Evolutionary conservation across 2,329 filamentous ascomycete genomes (phyloP), one percentile per base, ranked within the genome.

Genomic region (Colletotrichum sp.): DNA sequence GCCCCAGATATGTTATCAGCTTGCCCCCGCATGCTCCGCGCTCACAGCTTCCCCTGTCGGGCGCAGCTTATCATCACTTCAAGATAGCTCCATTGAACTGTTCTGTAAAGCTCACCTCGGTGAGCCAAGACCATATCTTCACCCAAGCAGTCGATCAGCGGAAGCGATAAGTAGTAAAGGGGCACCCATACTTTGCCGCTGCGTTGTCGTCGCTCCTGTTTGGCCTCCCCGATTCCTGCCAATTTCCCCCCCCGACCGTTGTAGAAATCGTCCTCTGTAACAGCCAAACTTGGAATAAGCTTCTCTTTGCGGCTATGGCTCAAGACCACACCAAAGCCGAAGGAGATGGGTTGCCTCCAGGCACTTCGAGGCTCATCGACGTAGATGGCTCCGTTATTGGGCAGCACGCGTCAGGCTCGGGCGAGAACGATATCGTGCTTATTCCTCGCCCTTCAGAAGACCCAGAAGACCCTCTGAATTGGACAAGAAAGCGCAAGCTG

Each of bases 401-500:
- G 4, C 69, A 71, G 21, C 72, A 75, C 26, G 67, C 71, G 10
- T 59, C 67, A 5, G 72, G 39, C 2, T 65, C 72, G 10, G 26
- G 59, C 5, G 60, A 79, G 28, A 39, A 67, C 4, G 80, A 81
- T 26, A 78, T 81, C 28, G 52, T 81, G 6, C 80, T 82, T 3
- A 70, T 81, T 8, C 81, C 81, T 18, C 77, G 69, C 10, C 79
- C 79, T 1, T 80, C 78, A 16, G 76, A 78, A 8, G 79, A 82
- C 28, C 80, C 80, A 3, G 79, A 81, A 13, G 81, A 82, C 6
- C 80, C 81, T 6, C 72, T 82, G 24, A 82, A 82, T 70, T 82
- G 81, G 81, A 71, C 75, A 0, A 68, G 63, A 16, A 70, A 63
- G 59, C 77, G 81, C 15, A 82, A 82, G 62, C 32, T 77, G 18